Evolutionary conservation across 305 asterid species (phyloP).

Genomic region (Striga hermonthica): DNA sequence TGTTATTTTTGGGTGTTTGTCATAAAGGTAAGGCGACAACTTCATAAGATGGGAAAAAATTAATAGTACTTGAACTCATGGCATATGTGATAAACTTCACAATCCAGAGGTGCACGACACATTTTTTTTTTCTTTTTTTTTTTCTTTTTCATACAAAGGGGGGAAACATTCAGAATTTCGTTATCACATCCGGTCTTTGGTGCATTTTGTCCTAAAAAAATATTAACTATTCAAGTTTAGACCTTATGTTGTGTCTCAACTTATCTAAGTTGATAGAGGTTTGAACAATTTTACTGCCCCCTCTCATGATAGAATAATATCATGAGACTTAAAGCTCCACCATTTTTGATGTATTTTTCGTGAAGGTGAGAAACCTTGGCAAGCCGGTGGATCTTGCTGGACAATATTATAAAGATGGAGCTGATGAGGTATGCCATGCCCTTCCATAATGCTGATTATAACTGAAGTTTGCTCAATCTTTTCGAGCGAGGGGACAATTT

Average conservation of each 20-base stretch:
- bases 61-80: no score
- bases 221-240: constrained; percentile 5
- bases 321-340: constrained; percentile 3
- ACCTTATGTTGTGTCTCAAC: not conserved
- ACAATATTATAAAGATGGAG: constrained; percentile 85
- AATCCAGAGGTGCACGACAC: no score
- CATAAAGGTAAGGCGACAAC: no score
- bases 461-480: constrained; percentile 17
- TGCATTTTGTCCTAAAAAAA: not conserved
- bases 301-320: not conserved
- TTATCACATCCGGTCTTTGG: no score
- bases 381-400: constrained; percentile 96
- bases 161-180: no score
- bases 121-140: no score
- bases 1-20: no score
- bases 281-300: not conserved
- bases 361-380: constrained; percentile 95
- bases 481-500: not conserved
- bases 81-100: no score
- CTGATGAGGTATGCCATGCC: constrained; percentile 74
- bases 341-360: constrained; percentile 23
- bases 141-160: no score
- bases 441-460: constrained; percentile 10
- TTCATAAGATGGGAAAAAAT: no score
- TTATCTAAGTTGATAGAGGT: not conserved